Conservation (phyloP, 225 moss, liverwort and hornwort species). For the Physcomitrium patens region DNA sequence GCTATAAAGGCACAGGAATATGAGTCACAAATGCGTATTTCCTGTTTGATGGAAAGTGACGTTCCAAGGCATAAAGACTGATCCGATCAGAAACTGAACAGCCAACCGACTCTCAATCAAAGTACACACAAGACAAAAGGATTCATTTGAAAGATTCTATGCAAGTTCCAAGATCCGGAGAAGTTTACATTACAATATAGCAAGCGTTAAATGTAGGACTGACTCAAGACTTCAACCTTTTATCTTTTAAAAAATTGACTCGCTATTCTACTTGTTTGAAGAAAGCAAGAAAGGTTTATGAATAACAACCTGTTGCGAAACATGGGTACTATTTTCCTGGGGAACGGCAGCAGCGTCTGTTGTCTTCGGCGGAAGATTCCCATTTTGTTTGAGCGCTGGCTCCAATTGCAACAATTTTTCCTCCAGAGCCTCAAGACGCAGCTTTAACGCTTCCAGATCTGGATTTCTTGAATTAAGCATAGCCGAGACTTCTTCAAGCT, state of each 20-base stretch:
- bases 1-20: slow-evolving; percentile 6
- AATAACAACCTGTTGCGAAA: slow-evolving; percentile 37
- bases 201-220: slow-evolving; percentile 16
- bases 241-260: slow-evolving; percentile 12
- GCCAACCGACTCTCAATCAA: too few species aligned
- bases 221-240: slow-evolving; percentile 7
- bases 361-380: slow-evolving; percentile 3
- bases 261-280: not conserved
- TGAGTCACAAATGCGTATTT: not conserved
- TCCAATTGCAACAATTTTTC: slow-evolving; percentile 39
- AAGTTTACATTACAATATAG: not conserved
- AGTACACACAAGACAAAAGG: too few species aligned
- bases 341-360: slow-evolving; percentile 13
- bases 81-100: not conserved
- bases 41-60: not conserved
- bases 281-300: not conserved
- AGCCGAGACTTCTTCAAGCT: slow-evolving; percentile 50
- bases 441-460: slow-evolving; percentile 35
- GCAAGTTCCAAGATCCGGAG: slow-evolving; percentile 7
- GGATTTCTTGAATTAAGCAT: slow-evolving; percentile 38
- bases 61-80: not conserved
- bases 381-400: slow-evolving; percentile 26
- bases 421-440: slow-evolving; percentile 46
- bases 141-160: not conserved
- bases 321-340: slow-evolving; percentile 25